Conservation (phyloP, 2,329 filamentous ascomycete species). For the Teratosphaeria viscida region DNA sequence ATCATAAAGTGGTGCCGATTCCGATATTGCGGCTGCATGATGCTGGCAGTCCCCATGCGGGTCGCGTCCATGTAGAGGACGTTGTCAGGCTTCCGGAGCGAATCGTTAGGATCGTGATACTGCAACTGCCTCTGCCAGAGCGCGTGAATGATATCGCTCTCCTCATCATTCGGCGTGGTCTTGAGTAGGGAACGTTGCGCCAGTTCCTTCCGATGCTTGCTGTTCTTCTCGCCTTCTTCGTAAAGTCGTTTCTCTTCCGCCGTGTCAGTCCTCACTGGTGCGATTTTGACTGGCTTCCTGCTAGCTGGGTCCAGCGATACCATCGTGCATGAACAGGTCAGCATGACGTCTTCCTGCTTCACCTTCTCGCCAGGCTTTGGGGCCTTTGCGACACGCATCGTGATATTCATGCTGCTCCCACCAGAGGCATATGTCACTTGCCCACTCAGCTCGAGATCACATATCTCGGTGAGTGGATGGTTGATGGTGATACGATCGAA, state of each 20-base stretch:
- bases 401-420: conserved; percentile 62
- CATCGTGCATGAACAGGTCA: conserved; percentile 70
- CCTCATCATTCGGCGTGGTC: conserved; percentile 58
- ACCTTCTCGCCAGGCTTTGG: conserved; percentile 46
- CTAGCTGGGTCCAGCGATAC: conserved; percentile 60
- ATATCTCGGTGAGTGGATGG: conserved; percentile 64
- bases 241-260: conserved; percentile 55
- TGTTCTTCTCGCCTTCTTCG: conserved; percentile 54
- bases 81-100: conserved; percentile 45
- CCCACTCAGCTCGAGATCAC: conserved; percentile 63
- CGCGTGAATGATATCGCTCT: conserved; percentile 60
- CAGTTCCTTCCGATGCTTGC: conserved; percentile 54
- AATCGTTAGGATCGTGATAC: conserved; percentile 51
- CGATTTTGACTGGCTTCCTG: conserved; percentile 54
- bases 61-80: conserved; percentile 54
- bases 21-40: conserved; percentile 66
- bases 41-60: conserved; percentile 53
- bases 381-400: conserved; percentile 61
- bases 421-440: conserved; percentile 63
- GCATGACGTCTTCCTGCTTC: conserved; percentile 51
- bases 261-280: conserved; percentile 51
- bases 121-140: conserved; percentile 61
- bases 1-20: conserved; percentile 61
- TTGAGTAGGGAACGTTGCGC: conserved; percentile 51
- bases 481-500: conserved; percentile 57